Evolutionary conservation across 2,329 filamentous ascomycete genomes (phyloP).

Genomic region (Onygenales sp.): DNA sequence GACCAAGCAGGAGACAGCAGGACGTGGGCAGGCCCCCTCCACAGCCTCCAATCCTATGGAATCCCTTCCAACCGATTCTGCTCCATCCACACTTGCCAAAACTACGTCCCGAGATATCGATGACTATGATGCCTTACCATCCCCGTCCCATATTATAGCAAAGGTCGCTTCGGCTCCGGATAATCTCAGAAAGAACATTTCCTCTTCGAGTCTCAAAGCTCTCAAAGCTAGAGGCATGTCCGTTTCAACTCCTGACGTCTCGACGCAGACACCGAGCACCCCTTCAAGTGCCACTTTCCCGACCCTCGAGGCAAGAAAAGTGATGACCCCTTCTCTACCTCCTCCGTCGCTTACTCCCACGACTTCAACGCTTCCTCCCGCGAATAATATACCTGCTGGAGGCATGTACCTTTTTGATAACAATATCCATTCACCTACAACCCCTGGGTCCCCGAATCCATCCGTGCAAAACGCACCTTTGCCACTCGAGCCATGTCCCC

Average conservation of each 20-base stretch:
- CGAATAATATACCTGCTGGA: conserved; percentile 49
- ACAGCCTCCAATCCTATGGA: neutral
- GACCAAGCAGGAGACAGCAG: neutral
- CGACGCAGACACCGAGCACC: conserved; percentile 62
- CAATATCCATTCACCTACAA: conserved; percentile 60
- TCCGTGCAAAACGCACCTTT: conserved; percentile 58
- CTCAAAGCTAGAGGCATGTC: conserved; percentile 68
- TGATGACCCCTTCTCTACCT: conserved; percentile 39
- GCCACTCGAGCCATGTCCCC: conserved; percentile 83
- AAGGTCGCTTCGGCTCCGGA: conserved; percentile 33
- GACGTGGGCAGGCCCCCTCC: neutral
- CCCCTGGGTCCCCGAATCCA: conserved; percentile 56
- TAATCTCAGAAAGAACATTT: conserved; percentile 57
- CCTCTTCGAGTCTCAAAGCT: conserved; percentile 60
- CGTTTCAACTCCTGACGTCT: conserved; percentile 47
- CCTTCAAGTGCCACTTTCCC: conserved; percentile 62
- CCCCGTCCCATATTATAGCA: conserved; percentile 25
- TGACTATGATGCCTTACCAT: conserved; percentile 22
- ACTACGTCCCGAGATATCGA: conserved; percentile 35
- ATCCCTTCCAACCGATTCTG: neutral
- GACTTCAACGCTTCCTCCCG: conserved; percentile 49
- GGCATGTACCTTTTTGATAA: conserved; percentile 77
- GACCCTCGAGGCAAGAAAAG: conserved; percentile 35
- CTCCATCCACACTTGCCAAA: conserved; percentile 11
- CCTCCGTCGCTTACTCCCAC: conserved; percentile 61